Evolutionary conservation across 2,329 filamentous ascomycete species (phyloP).

Genomic region (Cadophora luteo-olivacea): DNA sequence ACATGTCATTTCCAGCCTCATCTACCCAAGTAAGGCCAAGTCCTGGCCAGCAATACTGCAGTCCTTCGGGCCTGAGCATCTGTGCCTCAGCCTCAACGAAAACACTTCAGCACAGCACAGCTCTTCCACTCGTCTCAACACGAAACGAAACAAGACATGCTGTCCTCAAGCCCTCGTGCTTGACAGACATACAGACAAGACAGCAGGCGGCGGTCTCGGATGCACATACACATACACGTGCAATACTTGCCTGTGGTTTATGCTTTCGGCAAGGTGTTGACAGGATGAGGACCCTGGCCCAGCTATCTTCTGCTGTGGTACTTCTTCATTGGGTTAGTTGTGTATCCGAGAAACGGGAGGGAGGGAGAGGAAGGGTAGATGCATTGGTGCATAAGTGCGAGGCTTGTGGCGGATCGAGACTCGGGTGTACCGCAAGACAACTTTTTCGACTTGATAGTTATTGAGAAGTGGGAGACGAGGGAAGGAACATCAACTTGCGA

Average conservation of each 20-base stretch:
- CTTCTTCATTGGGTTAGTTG: no score
- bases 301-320: no score
- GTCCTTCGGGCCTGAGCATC: not conserved
- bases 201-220: not conserved
- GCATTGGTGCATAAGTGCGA: not conserved
- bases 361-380: not conserved
- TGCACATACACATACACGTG: not conserved
- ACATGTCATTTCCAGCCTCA: no score
- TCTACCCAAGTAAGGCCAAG: not conserved
- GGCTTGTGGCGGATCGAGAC: not conserved
- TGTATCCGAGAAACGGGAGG: no score
- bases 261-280: no score
- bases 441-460: no score
- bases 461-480: no score
- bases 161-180: not conserved
- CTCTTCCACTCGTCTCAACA: not conserved
- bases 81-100: not conserved
- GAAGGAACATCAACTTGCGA: no score
- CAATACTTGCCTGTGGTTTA: no score
- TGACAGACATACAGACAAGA: conserved; percentile 1
- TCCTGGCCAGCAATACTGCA: not conserved
- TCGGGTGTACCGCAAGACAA: not conserved
- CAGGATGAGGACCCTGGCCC: no score
- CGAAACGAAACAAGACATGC: not conserved
- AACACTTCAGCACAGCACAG: not conserved